Evolutionary conservation across 305 asterid species (phyloP).

Genomic region (Fraxinus velutina): DNA sequence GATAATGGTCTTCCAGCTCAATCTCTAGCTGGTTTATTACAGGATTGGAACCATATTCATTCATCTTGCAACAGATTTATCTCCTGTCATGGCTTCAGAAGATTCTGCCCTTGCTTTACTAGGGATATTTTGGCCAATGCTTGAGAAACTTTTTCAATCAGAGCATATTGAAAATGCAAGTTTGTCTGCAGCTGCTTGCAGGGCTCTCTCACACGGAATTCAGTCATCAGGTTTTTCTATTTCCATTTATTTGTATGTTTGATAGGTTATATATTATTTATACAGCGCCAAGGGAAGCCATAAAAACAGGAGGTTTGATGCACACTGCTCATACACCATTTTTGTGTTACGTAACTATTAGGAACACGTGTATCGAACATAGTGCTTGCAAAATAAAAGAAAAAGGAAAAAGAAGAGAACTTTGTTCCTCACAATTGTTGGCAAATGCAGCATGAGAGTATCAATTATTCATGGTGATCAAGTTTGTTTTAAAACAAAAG

Average conservation of each 20-base stretch:
- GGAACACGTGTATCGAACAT: background rate
- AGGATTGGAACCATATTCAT: conserved; percentile 74
- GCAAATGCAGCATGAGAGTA: background rate
- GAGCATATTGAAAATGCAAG: conserved; percentile 57
- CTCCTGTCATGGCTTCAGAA: conserved; percentile 42
- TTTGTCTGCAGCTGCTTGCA: conserved; percentile 81
- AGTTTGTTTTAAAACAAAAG: background rate
- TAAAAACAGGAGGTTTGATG: conserved; percentile 19
- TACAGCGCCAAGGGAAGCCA: conserved; percentile 20
- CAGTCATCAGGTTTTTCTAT: conserved; percentile 63
- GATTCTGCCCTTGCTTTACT: conserved; percentile 51
- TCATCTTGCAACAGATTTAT: conserved; percentile 48
- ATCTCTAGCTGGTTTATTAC: conserved; percentile 33
- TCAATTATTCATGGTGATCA: background rate
- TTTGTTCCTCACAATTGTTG: background rate
- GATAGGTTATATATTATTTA: background rate
- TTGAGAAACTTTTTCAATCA: conserved; percentile 61
- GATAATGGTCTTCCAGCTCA: conserved; percentile 15
- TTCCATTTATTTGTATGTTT: conserved; percentile 4
- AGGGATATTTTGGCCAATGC: conserved; percentile 77
- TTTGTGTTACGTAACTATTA: conserved; percentile 7
- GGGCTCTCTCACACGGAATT: conserved; percentile 78
- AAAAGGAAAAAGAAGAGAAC: background rate
- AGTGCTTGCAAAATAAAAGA: background rate
- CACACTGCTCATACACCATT: background rate